Evolutionary conservation across 305 asterid genomes (phyloP).

Genomic region (Fraxinus ornus): DNA sequence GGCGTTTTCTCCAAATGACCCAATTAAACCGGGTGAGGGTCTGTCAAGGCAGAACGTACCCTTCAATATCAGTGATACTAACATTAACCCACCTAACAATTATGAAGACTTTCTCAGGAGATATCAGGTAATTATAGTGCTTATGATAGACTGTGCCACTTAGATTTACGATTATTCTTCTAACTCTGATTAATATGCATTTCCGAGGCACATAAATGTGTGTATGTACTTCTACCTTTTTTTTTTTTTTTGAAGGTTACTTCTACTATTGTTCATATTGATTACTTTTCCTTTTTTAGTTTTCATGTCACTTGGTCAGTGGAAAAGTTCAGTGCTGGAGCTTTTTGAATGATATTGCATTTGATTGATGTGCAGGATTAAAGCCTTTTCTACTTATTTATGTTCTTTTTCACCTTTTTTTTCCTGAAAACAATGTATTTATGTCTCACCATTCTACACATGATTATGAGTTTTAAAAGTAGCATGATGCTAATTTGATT

Average conservation of each 20-base stretch:
- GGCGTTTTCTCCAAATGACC: constrained; percentile 88
- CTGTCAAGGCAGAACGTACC: constrained; percentile 65
- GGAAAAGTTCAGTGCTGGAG: background rate
- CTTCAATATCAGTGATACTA: constrained; percentile 58
- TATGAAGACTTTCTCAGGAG: constrained; percentile 61
- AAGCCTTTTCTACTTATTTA: background rate
- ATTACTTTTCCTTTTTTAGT: background rate
- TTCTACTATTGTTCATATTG: background rate
- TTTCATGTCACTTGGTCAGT: background rate
- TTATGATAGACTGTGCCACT: background rate
- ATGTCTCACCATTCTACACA: background rate
- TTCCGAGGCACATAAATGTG: background rate
- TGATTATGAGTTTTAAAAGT: background rate
- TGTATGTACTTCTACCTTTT: background rate
- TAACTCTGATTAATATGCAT: constrained; percentile 8
- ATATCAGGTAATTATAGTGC: constrained; percentile 71
- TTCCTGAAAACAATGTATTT: background rate
- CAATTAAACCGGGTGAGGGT: constrained; percentile 76
- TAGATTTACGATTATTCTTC: background rate
- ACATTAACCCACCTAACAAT: constrained; percentile 60
- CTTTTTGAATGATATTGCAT: background rate
- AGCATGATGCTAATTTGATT: background rate
- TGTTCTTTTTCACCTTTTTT: background rate
- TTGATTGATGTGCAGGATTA: background rate
- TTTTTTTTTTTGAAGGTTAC: background rate